Base-by-base conservation (phyloP, 2,329 filamentous ascomycete genomes). In the Cercospora beticola region DNA sequence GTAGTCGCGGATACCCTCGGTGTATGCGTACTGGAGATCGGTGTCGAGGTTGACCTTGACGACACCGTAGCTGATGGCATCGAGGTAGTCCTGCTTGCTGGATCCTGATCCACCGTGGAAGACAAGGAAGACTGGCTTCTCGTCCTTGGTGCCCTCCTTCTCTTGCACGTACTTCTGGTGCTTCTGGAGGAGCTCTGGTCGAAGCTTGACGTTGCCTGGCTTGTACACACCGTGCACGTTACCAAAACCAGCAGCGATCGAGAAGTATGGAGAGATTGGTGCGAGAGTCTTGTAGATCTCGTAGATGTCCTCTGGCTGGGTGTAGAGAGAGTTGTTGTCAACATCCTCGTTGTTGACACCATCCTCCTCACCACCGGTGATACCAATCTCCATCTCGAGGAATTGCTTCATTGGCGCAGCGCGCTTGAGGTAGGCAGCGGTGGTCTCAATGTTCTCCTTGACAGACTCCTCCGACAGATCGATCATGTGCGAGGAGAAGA, bases 21-120 rank as follows among this genome's bases (percentile, higher is more conserved):
- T 87, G 88, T 98, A 99, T 69, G 94, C 94, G 83, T 89, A 97
- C 87, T 98, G 94, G 84, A 98, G 88, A 81, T 99, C 95, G 62
- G 95, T 99, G 84, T 99, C 95, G 78, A 99, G 87, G 87, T 99
- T 99, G 84, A 99, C 95, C 90, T 99, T 99, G 86, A 97, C 91
- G 76, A 99, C 94, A 86, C 95, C 95, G 83, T 94, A 91, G 80
- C 85, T 84, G 83, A 97, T 97, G 79, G 94, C 94, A 77, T 93
- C 89, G 72, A 86, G 86, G 88, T 92, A 99, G 85, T 99, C 95
- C 76, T 92, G 83, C 86, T 97, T 96, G 81, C 87, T 87, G 74
- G 92, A 96, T 75, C 95, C 95, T 73, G 92, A 97, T 78, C 95
- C 95, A 79, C 95, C 95, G 88, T 99, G 95, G 91, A 99, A 99